Conservation (phyloP, 768 basidiomycete species). For the Tylopilus intermedius region DNA sequence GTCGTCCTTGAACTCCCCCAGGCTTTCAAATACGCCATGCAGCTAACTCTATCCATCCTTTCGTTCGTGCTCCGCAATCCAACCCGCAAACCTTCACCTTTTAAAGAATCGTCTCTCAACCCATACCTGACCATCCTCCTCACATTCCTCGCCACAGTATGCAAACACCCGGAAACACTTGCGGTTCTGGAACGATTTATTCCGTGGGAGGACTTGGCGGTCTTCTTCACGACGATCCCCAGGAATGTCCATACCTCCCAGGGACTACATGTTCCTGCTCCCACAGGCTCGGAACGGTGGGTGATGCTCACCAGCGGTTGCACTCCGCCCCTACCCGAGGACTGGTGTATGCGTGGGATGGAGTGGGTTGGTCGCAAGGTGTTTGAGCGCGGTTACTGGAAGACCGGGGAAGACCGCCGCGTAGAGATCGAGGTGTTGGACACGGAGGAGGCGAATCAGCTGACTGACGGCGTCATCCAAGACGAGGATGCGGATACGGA, state of each 20-base stretch:
- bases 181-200: constrained; percentile 67
- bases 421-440: constrained; percentile 79
- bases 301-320: constrained; percentile 66
- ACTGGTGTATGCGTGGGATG: constrained; percentile 94
- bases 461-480: constrained; percentile 77
- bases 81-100: constrained; percentile 54
- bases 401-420: constrained; percentile 58
- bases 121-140: constrained; percentile 84
- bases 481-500: constrained; percentile 69
- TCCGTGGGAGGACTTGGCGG: constrained; percentile 76
- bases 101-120: constrained; percentile 56
- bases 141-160: constrained; percentile 80
- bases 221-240: constrained; percentile 59
- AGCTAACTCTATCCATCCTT: constrained; percentile 77
- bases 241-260: constrained; percentile 46
- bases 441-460: constrained; percentile 48
- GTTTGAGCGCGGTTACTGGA: constrained; percentile 95
- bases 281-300: constrained; percentile 47
- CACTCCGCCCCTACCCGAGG: constrained; percentile 76
- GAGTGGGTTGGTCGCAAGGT: constrained; percentile 91
- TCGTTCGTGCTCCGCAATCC: constrained; percentile 64
- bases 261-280: constrained; percentile 32
- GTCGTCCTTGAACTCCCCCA: constrained; percentile 47
- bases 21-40: constrained; percentile 67
- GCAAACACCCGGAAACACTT: constrained; percentile 59